Percentiles rank a stretch among this genome's conserved stretches.
Conservation (phyloP, 768 basidiomycete species). For the Flagelloscypha sp. region DNA sequence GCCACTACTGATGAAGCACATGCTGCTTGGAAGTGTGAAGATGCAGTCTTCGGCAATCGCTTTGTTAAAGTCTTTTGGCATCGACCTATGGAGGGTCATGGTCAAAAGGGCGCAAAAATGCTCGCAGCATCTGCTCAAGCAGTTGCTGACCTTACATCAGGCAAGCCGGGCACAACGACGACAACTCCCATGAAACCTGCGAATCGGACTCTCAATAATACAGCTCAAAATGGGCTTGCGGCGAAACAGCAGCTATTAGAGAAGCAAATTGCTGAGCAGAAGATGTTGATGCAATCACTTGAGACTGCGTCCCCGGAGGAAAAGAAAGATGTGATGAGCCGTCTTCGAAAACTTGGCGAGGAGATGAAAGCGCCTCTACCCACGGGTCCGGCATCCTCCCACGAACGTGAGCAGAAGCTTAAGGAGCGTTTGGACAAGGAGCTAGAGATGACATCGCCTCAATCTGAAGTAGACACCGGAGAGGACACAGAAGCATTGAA, state of each 20-base stretch:
- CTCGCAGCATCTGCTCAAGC: slow-evolving; percentile 75
- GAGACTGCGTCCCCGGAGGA: slow-evolving; percentile 55
- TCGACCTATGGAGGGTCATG: slow-evolving; percentile 86
- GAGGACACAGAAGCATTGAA: slow-evolving; percentile 63
- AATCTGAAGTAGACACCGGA: slow-evolving; percentile 33
- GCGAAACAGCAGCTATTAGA: slow-evolving; percentile 71
- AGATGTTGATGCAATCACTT: slow-evolving; percentile 68
- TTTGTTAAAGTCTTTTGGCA: slow-evolving; percentile 98
- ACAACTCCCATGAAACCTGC: slow-evolving; percentile 29
- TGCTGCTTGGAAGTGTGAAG: slow-evolving; percentile 86
- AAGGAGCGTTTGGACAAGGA: slow-evolving; percentile 73
- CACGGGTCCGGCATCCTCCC: slow-evolving; percentile 19
- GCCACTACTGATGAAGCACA: slow-evolving; percentile 75
- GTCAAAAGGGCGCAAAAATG: slow-evolving; percentile 66
- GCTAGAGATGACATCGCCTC: slow-evolving; percentile 49
- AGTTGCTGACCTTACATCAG: slow-evolving; percentile 52
- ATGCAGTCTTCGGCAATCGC: slow-evolving; percentile 89
- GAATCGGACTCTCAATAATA: slow-evolving; percentile 20
- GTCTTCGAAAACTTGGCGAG: slow-evolving; percentile 66
- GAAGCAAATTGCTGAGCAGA: slow-evolving; percentile 83
- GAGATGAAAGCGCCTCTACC: slow-evolving; percentile 56
- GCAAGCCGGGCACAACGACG: slow-evolving; percentile 20
- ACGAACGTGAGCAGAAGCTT: slow-evolving; percentile 47
- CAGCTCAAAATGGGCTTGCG: slow-evolving; percentile 45
- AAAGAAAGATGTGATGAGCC: slow-evolving; percentile 72